Conservation (phyloP, 2,329 filamentous ascomycete species). For the Leptoxyphium fumago region DNA sequence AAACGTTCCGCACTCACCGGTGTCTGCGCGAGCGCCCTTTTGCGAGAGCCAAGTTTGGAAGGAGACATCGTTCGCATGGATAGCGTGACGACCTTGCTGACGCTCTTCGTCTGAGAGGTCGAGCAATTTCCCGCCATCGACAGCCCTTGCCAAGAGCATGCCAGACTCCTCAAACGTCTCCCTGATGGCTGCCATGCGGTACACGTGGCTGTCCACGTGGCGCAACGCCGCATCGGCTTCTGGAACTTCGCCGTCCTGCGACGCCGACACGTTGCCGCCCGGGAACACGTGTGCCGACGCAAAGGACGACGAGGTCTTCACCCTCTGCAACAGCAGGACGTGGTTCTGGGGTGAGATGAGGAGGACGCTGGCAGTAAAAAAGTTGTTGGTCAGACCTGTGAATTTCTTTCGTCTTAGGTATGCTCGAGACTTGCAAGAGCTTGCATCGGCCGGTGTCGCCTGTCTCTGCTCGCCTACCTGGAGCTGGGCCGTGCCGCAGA, state of each 20-base stretch:
- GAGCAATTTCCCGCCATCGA: slow-evolving; percentile 41
- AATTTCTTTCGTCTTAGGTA: too few relatives aligned
- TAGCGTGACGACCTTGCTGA: slow-evolving; percentile 49
- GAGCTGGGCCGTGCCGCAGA: not conserved
- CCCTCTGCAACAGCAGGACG: slow-evolving; percentile 74
- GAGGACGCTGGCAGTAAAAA: slow-evolving; percentile 57
- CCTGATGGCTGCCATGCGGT: slow-evolving; percentile 69
- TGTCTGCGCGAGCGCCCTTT: slow-evolving; percentile 49
- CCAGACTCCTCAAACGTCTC: slow-evolving; percentile 95
- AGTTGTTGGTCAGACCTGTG: too few relatives aligned
- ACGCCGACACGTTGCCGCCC: slow-evolving; percentile 65
- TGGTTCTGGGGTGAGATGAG: slow-evolving; percentile 77
- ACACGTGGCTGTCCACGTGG: slow-evolving; percentile 58
- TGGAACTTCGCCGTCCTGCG: slow-evolving; percentile 56
- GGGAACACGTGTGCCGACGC: slow-evolving; percentile 91
- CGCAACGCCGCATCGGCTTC: slow-evolving; percentile 35
- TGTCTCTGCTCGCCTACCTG: not conserved
- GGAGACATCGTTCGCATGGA: slow-evolving; percentile 50
- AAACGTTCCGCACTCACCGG: slow-evolving; percentile 34
- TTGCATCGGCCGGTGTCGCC: too few relatives aligned
- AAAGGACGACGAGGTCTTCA: slow-evolving; percentile 69
- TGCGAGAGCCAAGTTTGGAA: slow-evolving; percentile 52
- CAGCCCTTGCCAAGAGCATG: slow-evolving; percentile 55
- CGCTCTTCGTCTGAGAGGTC: slow-evolving; percentile 44
- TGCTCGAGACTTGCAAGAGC: too few relatives aligned